phyloP scores from a whole-genome alignment of 129 eudicot species.

The Heracleum sosnowskyi region DNA sequence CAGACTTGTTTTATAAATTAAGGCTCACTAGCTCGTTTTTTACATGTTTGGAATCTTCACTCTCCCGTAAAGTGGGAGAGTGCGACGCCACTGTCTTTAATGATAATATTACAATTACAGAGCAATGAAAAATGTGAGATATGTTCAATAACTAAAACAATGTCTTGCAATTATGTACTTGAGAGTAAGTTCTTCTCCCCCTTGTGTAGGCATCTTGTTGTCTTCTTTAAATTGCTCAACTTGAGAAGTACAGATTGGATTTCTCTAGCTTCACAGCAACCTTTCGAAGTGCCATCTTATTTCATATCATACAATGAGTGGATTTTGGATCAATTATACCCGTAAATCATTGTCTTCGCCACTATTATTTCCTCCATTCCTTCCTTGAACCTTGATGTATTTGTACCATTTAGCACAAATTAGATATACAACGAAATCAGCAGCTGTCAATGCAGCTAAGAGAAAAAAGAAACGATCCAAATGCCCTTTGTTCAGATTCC shows the following conservation, averaged over 20 bases:
- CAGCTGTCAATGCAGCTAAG: conserved; percentile 53
- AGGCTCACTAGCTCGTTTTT: neutral
- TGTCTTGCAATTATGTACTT: neutral
- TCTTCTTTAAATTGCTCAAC: conserved; percentile 12
- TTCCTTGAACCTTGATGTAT: conserved; percentile 50
- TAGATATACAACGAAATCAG: conserved; percentile 60
- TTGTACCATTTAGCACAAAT: conserved; percentile 65
- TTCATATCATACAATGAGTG: neutral
- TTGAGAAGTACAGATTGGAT: neutral
- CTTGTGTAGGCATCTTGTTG: neutral
- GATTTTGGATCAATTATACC: neutral
- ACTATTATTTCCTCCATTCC: conserved; percentile 23
- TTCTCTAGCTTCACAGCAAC: conserved; percentile 20
- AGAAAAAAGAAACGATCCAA: conserved; percentile 64
- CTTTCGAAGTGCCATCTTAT: neutral
- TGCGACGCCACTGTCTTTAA: neutral
- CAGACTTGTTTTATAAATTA: too few relatives aligned
- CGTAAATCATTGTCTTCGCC: neutral
- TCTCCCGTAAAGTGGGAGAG: neutral
- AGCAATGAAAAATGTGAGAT: too few relatives aligned
- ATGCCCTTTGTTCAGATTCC: conserved; percentile 75
- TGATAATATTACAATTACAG: neutral
- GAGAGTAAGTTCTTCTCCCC: neutral
- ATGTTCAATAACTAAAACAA: too few relatives aligned
- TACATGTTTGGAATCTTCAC: neutral